phyloP scores from a whole-genome alignment of 768 basidiomycete genomes.

The Hericium rajendrae region DNA sequence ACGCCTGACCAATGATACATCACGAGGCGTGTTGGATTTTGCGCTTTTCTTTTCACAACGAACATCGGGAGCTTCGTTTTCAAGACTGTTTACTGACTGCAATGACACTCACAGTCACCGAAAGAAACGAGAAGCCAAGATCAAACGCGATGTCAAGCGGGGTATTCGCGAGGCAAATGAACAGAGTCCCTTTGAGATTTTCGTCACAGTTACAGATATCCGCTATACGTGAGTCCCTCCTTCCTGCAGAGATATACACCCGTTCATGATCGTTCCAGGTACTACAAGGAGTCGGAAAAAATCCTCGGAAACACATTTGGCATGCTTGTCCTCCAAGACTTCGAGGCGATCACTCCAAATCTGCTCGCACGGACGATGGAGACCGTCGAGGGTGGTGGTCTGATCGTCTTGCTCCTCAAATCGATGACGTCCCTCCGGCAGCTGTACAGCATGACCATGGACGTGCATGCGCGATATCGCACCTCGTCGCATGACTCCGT shows the following conservation, averaged over 20 bases:
- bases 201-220: constrained; percentile 97
- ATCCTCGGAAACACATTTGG: constrained; percentile 97
- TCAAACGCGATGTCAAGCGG: constrained; percentile 91
- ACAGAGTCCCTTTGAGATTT: constrained; percentile 96
- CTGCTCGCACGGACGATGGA: constrained; percentile 93
- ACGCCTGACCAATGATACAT: too few relatives aligned
- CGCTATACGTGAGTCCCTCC: constrained; percentile 72
- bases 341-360: constrained; percentile 97
- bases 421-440: constrained; percentile 91
- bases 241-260: not conserved
- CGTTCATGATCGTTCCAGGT: constrained; percentile 27
- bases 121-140: constrained; percentile 94
- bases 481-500: constrained; percentile 86
- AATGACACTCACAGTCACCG: constrained; percentile 54
- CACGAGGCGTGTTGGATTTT: too few relatives aligned
- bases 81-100: not conserved
- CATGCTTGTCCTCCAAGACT: constrained; percentile 95
- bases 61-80: too few relatives aligned
- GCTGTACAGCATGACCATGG: constrained; percentile 88
- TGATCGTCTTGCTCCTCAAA: constrained; percentile 83
- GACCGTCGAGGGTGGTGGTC: constrained; percentile 92
- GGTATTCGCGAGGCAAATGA: constrained; percentile 92
- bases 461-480: constrained; percentile 90
- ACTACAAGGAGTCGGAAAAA: constrained; percentile 96
- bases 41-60: not conserved